Conservation (phyloP, 345 rosid genomes). For the Durio zibethinus region DNA sequence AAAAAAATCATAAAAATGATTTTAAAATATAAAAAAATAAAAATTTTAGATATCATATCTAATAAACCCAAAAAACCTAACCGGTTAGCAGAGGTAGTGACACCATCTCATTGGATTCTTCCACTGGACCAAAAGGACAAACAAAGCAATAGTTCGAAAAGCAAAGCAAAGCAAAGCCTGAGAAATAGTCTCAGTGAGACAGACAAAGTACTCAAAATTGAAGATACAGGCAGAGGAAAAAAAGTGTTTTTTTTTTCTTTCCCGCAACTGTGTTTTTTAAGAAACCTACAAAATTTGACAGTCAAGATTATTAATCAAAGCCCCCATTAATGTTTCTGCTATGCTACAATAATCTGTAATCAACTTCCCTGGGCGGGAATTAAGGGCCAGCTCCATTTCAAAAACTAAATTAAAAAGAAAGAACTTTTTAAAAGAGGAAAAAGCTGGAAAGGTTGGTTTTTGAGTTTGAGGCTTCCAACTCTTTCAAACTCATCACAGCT, state of each 20-base stretch:
- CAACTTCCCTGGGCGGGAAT: conserved; percentile 36
- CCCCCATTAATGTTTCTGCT: background rate
- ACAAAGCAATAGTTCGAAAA: background rate
- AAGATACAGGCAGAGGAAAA: background rate
- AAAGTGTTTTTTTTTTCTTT: background rate
- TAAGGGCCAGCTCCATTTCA: conserved; percentile 18
- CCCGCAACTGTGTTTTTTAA: background rate
- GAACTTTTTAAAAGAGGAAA: conserved; percentile 1
- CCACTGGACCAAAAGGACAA: background rate
- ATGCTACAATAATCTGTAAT: background rate
- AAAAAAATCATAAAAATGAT: too few species aligned
- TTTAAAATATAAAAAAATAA: too few species aligned
- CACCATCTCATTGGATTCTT: background rate
- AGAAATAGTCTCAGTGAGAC: background rate
- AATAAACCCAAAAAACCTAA: background rate
- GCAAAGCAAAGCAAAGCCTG: background rate
- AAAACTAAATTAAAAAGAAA: conserved; percentile 8
- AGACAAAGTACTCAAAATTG: background rate
- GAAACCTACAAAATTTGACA: background rate
- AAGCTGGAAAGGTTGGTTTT: conserved; percentile 34
- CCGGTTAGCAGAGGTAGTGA: background rate
- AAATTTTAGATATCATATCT: too few species aligned
- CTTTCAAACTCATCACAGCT: conserved; percentile 12
- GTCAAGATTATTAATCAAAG: background rate
- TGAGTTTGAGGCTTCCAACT: background rate